Evolutionary conservation across 2,329 filamentous ascomycete species (phyloP), one percentile per base, ranked within the genome.

Genomic region (Metarhizium robertsii): DNA sequence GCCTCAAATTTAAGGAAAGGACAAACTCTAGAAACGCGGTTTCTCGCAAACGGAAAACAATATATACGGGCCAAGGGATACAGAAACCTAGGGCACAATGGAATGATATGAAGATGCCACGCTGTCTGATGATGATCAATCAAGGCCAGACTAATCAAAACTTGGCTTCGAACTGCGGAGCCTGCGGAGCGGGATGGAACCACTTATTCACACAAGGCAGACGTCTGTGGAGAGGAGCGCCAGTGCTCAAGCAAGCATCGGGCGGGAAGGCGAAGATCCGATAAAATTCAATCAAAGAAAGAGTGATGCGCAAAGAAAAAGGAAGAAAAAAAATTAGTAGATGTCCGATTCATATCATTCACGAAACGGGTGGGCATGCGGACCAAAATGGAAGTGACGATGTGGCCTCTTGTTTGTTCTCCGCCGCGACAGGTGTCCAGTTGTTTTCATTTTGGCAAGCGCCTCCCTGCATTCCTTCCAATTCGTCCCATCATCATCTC

Each of bases 31-130:
- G 25, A 40, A 40, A 10, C 13, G 7, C 4, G 13, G 13, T 14
- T 40, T 40, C 38, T 40, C 14, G 38, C 42, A 45, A 18, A 45
- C 20, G 14, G 16, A 34, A 34, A 11, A 7, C 6, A 34, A 34
- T 34, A 7, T 34, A 7, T 34, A 11, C 7, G 32, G 29, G 2
- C 20, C 34, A 25, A 13, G 48, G 10, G 5, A n/a, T 32, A 25
- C 20, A 40, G 14, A 38, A 34, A 34, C 32, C 32, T 11, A 11
- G 7, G 32, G 10, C 32, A 34, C 32, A 34, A 34, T 34, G 32
- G 14, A 52, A 20, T 53, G 25, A 42, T 30, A 48, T 53, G 53
- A 57, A 60, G 58, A 63, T 59, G 62, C 61, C 62, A 64, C 61
- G 59, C 57, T 63, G 62, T 58, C 60, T 57, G 43, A 49, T 52